These are phyloP conservation scores for Malus orientalis DNA, from an alignment of 306 rosid genomes.

Conservation along the genomic window DNA sequence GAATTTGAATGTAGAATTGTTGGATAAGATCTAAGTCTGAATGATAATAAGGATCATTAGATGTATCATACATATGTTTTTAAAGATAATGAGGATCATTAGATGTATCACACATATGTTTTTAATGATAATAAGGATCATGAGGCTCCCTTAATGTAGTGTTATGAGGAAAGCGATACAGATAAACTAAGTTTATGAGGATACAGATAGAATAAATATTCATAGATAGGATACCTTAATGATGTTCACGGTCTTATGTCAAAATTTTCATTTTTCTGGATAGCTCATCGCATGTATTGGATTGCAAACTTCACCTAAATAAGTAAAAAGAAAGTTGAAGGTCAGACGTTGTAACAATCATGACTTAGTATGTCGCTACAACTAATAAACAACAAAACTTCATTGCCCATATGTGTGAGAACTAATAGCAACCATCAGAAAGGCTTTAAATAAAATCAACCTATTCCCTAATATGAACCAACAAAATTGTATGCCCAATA, in stretches of 20 bases:
- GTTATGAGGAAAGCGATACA: too few species aligned
- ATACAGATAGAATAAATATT: not conserved
- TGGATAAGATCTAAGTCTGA: too few species aligned
- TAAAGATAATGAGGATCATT: too few species aligned
- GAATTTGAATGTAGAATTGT: too few species aligned
- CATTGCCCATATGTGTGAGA: not conserved
- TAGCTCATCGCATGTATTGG: slow-evolving; percentile 70
- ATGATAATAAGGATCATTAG: too few species aligned
- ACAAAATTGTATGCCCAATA: not conserved
- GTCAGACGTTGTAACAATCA: not conserved
- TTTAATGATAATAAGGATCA: too few species aligned
- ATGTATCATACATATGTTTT: too few species aligned
- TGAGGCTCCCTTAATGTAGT: too few species aligned
- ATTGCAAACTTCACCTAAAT: slow-evolving; percentile 82
- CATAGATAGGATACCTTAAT: slow-evolving; percentile 45
- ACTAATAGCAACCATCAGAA: not conserved
- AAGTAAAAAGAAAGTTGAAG: not conserved
- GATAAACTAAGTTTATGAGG: too few species aligned
- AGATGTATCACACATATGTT: too few species aligned
- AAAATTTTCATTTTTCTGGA: slow-evolving; percentile 89
- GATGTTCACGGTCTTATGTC: slow-evolving; percentile 79
- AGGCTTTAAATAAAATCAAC: not conserved
- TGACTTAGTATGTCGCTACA: not conserved
- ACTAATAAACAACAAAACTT: slow-evolving; percentile 2
- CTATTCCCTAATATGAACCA: not conserved